Conservation (phyloP, 2,329 filamentous ascomycete genomes). For the Pestalotiopsis sp. region DNA sequence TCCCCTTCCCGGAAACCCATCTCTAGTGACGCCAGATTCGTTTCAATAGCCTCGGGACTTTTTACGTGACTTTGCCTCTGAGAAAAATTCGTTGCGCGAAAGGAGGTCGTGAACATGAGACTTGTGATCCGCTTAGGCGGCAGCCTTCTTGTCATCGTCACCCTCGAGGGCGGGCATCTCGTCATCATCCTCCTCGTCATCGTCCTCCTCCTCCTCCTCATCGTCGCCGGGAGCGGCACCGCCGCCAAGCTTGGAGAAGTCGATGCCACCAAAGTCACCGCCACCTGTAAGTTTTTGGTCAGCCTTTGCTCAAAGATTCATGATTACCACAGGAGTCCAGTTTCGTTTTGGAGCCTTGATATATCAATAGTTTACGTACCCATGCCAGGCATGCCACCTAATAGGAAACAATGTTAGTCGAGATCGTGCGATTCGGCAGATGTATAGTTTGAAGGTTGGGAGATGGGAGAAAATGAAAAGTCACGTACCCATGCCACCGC, state of each 20-base stretch:
- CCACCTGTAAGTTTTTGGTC: slow-evolving; percentile 36
- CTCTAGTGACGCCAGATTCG: slow-evolving; percentile 16
- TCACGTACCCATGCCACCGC: slow-evolving; percentile 65
- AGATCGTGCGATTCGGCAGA: background rate
- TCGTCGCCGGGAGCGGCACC: slow-evolving; percentile 50
- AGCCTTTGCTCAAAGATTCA: slow-evolving; percentile 16
- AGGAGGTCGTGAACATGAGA: background rate
- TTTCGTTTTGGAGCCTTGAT: background rate
- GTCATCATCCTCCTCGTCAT: slow-evolving; percentile 67
- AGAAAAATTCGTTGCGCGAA: slow-evolving; percentile 7
- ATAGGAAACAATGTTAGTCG: slow-evolving; percentile 21
- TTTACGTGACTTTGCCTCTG: slow-evolving; percentile 8
- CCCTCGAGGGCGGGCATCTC: slow-evolving; percentile 85
- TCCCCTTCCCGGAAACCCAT: background rate
- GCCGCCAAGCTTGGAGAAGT: slow-evolving; percentile 88
- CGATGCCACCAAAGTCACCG: slow-evolving; percentile 82
- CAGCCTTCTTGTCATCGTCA: slow-evolving; percentile 48
- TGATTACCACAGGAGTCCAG: background rate
- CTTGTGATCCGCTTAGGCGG: slow-evolving; percentile 15
- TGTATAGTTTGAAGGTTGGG: background rate
- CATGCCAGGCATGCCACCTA: slow-evolving; percentile 54
- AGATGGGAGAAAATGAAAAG: background rate
- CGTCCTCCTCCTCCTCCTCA: slow-evolving; percentile 50
- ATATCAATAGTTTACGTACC: slow-evolving; percentile 14
- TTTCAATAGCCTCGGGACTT: slow-evolving; percentile 16